Evolutionary conservation across 495 filamentous ascomycete species (phyloP), one percentile per base, ranked within the genome.

Genomic region (Penicillium coprophilum): DNA sequence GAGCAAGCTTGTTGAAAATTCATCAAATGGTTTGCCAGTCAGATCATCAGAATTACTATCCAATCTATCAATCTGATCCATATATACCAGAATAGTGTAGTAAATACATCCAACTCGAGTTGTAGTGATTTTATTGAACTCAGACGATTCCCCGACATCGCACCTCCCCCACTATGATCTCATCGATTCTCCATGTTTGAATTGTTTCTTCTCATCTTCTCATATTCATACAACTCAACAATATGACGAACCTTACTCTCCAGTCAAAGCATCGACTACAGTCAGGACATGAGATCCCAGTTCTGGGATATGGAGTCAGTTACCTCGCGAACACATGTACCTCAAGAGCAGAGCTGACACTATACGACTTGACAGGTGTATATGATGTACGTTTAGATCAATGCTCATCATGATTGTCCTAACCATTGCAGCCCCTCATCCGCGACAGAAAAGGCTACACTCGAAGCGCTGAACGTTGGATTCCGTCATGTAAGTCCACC

Each of bases 211-310:
- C 23, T n/a, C 1, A n/a, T 38, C 6, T 5, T n/a, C 32, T 11
- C 11, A n/a, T 6, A 30, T 6, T 39, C n/a, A 28, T n/a, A n/a
- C 15, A 34, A 11, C 24, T 50, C 49, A 17, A n/a, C 17, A 74
- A 53, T 13, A 76, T 74, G 71, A 31, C 58, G 20, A 62, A 68
- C 7, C 58, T 64, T 49, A 62, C 57, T 27, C 66, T 71, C 9
- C 67, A 58, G 20, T 69, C 71, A 2, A 73, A 65, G n/a, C 65
- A 71, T 46, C 62, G 53, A 17, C 74, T 93, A 68, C 85, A 84
- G 56, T 92, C 89, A 44, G 90, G 90, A 46, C 85, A 88, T 71
- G 84, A 91, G 47, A 91, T 95, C 39, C 90, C 90, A 0, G 66
- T 80, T 17, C 61, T 93, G n/a, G 90, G 90, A 34, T 92, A 83